A percentile compares a stretch with the other conserved stretches of the same genome.
Conservation (phyloP, 1,139 yeast species). For the Arxiozyma bovina region DNA sequence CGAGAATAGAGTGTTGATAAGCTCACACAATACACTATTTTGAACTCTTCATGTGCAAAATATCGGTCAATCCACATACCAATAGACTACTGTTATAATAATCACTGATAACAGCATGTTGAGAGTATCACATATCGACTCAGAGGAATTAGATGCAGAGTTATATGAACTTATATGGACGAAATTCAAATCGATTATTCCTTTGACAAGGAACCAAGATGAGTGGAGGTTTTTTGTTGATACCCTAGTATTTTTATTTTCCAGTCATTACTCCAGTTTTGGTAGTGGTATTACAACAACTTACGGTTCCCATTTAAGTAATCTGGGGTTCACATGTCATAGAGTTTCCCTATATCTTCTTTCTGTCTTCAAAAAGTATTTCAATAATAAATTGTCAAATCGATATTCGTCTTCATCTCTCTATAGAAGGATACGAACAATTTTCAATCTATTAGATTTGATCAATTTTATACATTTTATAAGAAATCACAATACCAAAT, state of each 20-base stretch:
- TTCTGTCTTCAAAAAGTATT: constrained; percentile 12
- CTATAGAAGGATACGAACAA: constrained; percentile 7
- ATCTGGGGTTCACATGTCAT: constrained; percentile 12
- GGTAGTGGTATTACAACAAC: constrained; percentile 11
- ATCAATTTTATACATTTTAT: constrained; percentile 11
- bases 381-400: constrained; percentile 8
- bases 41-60: too few relatives aligned
- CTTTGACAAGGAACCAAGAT: constrained; percentile 8
- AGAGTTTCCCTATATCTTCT: constrained; percentile 14
- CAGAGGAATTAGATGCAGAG: constrained; percentile 17
- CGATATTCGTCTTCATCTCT: neutral
- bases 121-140: constrained; percentile 20
- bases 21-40: too few relatives aligned
- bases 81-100: too few relatives aligned
- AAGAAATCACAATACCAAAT: constrained; percentile 1
- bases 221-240: constrained; percentile 18
- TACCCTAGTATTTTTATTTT: constrained; percentile 15
- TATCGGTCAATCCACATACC: too few relatives aligned
- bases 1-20: too few relatives aligned
- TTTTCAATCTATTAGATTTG: constrained; percentile 15
- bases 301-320: constrained; percentile 24
- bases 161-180: constrained; percentile 14
- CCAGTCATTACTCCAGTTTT: constrained; percentile 8
- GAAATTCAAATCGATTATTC: constrained; percentile 10
- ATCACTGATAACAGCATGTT: constrained; percentile 2